Percentiles rank a stretch among this genome's conserved stretches.
These are phyloP conservation scores for Caryopteris hybrid DNA, from an alignment of 305 asterid genomes.

Conservation along the genomic window DNA sequence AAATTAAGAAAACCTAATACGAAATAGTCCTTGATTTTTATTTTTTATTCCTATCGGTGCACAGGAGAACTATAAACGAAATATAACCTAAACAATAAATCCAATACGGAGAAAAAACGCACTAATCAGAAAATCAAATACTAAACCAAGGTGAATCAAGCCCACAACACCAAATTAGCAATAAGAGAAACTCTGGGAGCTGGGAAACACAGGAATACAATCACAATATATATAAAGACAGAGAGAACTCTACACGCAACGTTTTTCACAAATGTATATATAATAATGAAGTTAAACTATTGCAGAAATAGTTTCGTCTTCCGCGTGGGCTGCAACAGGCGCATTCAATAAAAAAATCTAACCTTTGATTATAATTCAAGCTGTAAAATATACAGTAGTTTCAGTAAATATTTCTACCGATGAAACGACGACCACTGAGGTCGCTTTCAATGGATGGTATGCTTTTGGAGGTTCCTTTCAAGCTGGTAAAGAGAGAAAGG, in stretches of 20 bases:
- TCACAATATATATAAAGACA: neutral
- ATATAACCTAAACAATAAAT: neutral
- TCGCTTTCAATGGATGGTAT: conserved; percentile 27
- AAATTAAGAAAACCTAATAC: conserved; percentile 8
- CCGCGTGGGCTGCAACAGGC: neutral
- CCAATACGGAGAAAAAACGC: neutral
- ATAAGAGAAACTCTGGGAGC: neutral
- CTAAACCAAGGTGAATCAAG: conserved; percentile 4
- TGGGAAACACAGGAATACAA: conserved; percentile 8
- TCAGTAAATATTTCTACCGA: conserved; percentile 1
- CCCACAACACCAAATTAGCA: neutral
- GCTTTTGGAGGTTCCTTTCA: conserved; percentile 26
- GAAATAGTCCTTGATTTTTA: neutral
- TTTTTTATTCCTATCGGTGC: too few species aligned
- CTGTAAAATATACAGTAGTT: conserved; percentile 6
- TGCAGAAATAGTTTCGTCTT: neutral
- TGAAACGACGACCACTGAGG: conserved; percentile 24
- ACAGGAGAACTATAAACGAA: neutral
- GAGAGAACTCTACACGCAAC: conserved; percentile 36
- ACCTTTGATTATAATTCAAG: conserved; percentile 6
- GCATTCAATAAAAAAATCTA: neutral
- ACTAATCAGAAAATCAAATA: neutral
- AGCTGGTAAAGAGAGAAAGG: conserved; percentile 7
- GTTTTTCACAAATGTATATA: conserved; percentile 15
- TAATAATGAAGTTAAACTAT: conserved; percentile 2